Base-by-base conservation (phyloP, 2,329 filamentous ascomycete genomes). In the Alternaria ventricosa region DNA sequence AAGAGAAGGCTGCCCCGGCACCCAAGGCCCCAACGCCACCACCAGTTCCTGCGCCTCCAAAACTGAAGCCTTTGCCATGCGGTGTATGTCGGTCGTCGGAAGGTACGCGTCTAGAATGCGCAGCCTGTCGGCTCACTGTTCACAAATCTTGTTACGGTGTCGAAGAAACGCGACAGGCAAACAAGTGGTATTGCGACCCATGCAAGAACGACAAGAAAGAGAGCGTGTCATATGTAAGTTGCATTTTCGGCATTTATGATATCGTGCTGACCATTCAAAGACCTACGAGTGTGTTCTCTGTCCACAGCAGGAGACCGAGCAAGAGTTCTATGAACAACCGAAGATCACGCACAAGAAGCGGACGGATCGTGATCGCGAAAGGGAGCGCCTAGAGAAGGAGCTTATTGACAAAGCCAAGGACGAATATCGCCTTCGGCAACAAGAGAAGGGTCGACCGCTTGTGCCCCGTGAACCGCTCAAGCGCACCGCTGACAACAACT, bases 61-160 rank as follows among this genome's bases (percentile, higher is more conserved):
- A 92, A 74, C 89, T 93, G 57, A 91, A 89, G 71, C 85, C 87
- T 8, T 84, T 97, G 61, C 93, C 95, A 3, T 99, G 96, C 77
- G 92, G 92, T 12, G 87, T 99, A 49, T 99, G 96, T 82, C 85
- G 87, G 65, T 87, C 91, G 72, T 82, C 92, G 76, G 92, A 94
- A 54, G 78, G 77, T 10, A 33, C 62, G 25, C 76, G 76, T 12
- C 88, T 93, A 71, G 89, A 90, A 44, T 99, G 96, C 79, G 88
- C 89, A 53, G 93, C 97, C 74, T 99, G 96, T 79, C 91, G 93
- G 57, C 83, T 99, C 79, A 94, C 94, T 4, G 95, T 98, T 23
- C 96, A 99, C 80, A 91, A 92, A 57, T 89, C 89, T 65, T 99
- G 96, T 81, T 99, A 98, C 76, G 96, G 96, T n/a, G 86, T 98